phyloP scores from a whole-genome alignment of 176 grass and related monocot genomes.

The Musa beccarii region DNA sequence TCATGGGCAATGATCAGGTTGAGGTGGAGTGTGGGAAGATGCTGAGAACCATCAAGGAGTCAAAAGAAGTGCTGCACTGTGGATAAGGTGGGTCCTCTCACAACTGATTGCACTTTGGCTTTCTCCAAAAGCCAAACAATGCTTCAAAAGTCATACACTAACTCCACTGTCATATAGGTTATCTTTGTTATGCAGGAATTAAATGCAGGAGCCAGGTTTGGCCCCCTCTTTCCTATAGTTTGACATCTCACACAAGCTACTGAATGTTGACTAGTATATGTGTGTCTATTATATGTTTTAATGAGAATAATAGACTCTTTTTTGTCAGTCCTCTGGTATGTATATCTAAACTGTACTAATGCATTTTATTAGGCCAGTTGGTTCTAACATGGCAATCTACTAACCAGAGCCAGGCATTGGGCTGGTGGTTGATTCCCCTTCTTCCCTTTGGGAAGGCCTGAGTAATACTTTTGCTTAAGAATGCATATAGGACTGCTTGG shows the following conservation, averaged over 20 bases:
- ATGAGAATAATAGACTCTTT: no score
- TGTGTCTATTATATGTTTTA: not conserved
- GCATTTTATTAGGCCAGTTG: no score
- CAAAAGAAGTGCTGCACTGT: not conserved
- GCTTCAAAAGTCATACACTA: not conserved
- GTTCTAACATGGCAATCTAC: no score
- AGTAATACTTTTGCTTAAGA: no score
- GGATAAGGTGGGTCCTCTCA: constrained; percentile 2
- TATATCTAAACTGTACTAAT: not conserved
- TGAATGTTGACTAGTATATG: not conserved
- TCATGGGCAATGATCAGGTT: not conserved
- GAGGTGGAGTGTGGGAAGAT: not conserved
- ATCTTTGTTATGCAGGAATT: not conserved
- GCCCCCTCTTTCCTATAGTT: not conserved
- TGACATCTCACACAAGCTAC: not conserved
- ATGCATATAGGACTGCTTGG: no score
- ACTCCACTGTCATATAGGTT: not conserved
- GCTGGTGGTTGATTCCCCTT: no score
- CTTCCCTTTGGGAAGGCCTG: no score
- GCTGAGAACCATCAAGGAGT: not conserved
- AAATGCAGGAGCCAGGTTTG: not conserved
- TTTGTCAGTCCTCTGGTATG: no score
- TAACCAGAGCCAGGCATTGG: no score
- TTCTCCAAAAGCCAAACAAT: constrained; percentile 17
- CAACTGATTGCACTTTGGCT: not conserved